Evolutionary conservation across 2,329 filamentous ascomycete species (phyloP), one percentile per base, ranked within the genome.

Genomic region (Pseudogymnoascus sp.): DNA sequence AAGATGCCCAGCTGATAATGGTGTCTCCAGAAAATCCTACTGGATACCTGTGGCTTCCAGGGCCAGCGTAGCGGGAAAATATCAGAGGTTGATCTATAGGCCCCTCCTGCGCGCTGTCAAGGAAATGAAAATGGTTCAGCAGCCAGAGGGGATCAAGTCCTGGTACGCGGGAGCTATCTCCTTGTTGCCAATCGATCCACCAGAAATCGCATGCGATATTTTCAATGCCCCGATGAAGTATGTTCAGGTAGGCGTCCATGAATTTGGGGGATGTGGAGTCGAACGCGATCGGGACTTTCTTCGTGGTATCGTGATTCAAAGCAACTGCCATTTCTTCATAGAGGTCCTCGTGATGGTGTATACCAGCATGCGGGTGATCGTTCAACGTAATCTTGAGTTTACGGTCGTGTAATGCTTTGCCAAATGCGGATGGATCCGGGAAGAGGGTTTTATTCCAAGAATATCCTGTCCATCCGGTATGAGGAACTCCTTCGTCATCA

Each of bases 171-270:
- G 82, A 83, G 61, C 77, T 74, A 2, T 75, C 72, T 1, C 85
- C 85, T 69, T 87, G 85, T 69, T 87, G 85, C 84, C 84, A 87
- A 68, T 87, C 85, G 28, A 86, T 77, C 85, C 85, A 87, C 82
- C 83, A 86, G 61, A 87, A 86, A 67, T 87, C 84, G 20, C 79
- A 76, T 1, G 81, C 84, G 22, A 25, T 4, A 1, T 79, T 74
- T 63, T 87, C 84, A 28, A 86, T 74, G 12, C 76, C 72, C 11
- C 79, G 75, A 62, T 86, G 81, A 4, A 87, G 74, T 2, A 85
- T 77, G 57, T 80, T 76, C 47, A 86, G 79, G 65, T 83, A 86
- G 0, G 82, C 83, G 35, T 84, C 74, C 69, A 85, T 75, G 65
- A 84, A 87, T 33, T 74, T 75, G 16, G 72, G 77, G 58, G 79